A percentile compares a stretch with the other conserved stretches of the same genome.
Evolutionary conservation across 441 rosid genomes (phyloP).

Genomic region (Manihot esculenta): DNA sequence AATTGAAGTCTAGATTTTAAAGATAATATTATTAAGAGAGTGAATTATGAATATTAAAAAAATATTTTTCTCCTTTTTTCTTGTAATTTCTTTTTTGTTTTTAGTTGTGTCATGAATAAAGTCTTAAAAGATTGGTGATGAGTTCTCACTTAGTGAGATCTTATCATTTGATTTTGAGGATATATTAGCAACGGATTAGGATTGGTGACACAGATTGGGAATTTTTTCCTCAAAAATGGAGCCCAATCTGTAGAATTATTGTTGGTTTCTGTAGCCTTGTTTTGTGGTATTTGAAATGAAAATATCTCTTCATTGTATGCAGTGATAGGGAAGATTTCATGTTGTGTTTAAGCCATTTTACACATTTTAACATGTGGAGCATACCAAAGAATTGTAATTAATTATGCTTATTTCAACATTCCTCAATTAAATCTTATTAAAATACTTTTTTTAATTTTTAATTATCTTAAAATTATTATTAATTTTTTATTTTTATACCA

Average conservation of each 20-base stretch:
- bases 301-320: not conserved
- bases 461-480: too few species aligned
- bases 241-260: not conserved
- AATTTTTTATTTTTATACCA: too few species aligned
- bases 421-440: too few species aligned
- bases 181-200: not conserved
- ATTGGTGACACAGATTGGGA: not conserved
- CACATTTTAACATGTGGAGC: not conserved
- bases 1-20: too few species aligned
- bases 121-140: not conserved
- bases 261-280: not conserved
- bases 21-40: too few species aligned
- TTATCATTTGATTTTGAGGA: too few species aligned
- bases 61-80: too few species aligned
- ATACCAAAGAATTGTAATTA: not conserved
- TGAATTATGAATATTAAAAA: too few species aligned
- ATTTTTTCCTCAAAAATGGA: not conserved
- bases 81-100: too few species aligned
- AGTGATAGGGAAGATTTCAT: too few species aligned
- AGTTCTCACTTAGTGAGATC: not conserved
- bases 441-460: too few species aligned
- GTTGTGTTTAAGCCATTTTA: not conserved
- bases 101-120: not conserved
- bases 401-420: not conserved
- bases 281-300: not conserved